Percentiles rank a stretch among this genome's conserved stretches.
Conservation (phyloP, 139 green algal genomes). For the Auxenochlorella pyrenoidosa region DNA sequence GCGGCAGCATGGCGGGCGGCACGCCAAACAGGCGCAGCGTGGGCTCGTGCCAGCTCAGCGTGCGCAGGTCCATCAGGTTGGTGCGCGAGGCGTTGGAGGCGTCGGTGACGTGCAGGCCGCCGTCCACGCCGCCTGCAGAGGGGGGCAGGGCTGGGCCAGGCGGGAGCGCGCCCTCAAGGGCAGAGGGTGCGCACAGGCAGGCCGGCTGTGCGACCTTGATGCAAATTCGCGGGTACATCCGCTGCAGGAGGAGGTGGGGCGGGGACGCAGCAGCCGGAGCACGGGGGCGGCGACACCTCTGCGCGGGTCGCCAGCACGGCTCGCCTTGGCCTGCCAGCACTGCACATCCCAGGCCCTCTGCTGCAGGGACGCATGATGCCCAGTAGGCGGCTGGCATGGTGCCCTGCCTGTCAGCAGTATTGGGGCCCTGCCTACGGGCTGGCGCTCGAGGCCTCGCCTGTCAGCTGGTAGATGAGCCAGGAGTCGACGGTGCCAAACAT, state of each 20-base stretch:
- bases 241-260: too few species aligned
- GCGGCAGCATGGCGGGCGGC: conserved; percentile 67
- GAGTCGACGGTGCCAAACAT: conserved; percentile 95
- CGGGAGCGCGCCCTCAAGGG: too few species aligned
- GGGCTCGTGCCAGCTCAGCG: conserved; percentile 78
- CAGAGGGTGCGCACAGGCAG: too few species aligned
- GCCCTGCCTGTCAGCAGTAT: conserved; percentile 57
- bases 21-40: conserved; percentile 77
- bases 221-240: too few species aligned
- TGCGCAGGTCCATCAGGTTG: conserved; percentile 91
- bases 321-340: background rate
- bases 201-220: too few species aligned
- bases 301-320: too few species aligned
- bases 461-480: conserved; percentile 97
- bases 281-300: too few species aligned
- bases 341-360: background rate
- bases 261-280: too few species aligned
- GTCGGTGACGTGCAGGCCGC: conserved; percentile 88
- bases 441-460: conserved; percentile 47
- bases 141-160: background rate
- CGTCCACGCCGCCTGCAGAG: conserved; percentile 14
- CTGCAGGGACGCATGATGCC: too few species aligned
- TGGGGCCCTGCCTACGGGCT: too few species aligned
- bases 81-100: conserved; percentile 94
- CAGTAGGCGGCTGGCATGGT: background rate